Evolutionary conservation across 805 yeast species (phyloP).

Genomic region (Nakazawaea wyomingensis): DNA sequence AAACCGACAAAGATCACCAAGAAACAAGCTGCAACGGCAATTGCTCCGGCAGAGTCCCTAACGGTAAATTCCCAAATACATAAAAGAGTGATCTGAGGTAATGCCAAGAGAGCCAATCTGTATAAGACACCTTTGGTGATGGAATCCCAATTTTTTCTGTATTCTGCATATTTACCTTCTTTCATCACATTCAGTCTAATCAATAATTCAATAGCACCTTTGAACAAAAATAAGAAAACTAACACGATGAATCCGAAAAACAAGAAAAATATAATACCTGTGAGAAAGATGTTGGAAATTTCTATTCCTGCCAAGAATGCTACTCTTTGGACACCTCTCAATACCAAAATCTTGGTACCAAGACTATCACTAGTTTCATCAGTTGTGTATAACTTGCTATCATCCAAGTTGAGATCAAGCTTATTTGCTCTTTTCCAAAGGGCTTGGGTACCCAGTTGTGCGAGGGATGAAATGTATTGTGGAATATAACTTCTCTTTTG

Average conservation of each 20-base stretch:
- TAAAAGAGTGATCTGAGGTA: conserved; percentile 79
- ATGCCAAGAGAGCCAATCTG: conserved; percentile 76
- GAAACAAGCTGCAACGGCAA: conserved; percentile 73
- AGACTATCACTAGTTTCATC: conserved; percentile 59
- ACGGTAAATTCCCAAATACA: conserved; percentile 87
- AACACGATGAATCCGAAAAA: conserved; percentile 65
- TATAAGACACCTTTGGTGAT: conserved; percentile 85
- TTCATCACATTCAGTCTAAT: conserved; percentile 54
- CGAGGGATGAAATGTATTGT: conserved; percentile 13
- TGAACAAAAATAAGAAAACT: conserved; percentile 55
- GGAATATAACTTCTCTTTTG: conserved; percentile 42
- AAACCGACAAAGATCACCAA: conserved; percentile 53
- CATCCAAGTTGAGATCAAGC: conserved; percentile 44
- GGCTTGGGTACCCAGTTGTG: conserved; percentile 13
- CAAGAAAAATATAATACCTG: conserved; percentile 78
- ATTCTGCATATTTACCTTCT: conserved; percentile 65
- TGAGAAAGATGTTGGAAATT: conserved; percentile 77
- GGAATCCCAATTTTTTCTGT: conserved; percentile 77
- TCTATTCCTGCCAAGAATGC: conserved; percentile 82
- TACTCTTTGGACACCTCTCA: conserved; percentile 91
- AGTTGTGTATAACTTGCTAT: conserved; percentile 54
- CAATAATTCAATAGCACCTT: conserved; percentile 60
- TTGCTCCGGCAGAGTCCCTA: conserved; percentile 76
- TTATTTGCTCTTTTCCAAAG: conserved; percentile 34
- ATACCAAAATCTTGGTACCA: conserved; percentile 65